Evolutionary conservation across 176 grass and related monocot species (phyloP), one percentile per base, ranked within the genome.

Genomic region (Musa troglodytarum): DNA sequence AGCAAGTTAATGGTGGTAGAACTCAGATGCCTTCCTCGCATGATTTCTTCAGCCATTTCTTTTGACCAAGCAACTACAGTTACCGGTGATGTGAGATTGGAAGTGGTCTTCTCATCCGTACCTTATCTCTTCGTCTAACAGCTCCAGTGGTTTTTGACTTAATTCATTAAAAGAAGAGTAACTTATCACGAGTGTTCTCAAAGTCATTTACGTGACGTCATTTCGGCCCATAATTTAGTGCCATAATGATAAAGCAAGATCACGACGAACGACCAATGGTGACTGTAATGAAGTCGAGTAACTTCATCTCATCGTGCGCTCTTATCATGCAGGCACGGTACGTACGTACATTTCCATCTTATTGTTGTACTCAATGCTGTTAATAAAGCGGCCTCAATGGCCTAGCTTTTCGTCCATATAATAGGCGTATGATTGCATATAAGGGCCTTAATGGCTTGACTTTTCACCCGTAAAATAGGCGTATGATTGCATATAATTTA

Each of bases 401-500:
- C 28, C 50, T 52, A 11, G 43, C 11, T 66, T 53, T 66, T 65
- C 62, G 52, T n/a, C 49, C 15, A 67, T 78, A 78, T 43, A 78
- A 68, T 68, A 68, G 11, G 16, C 2, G 14, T 16, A 68, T 78
- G 64, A 78, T 78, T 78, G 63, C 49, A 66, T 68, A 78, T 68
- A 17, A 68, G 11, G 21, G 12, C 19, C 71, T 25, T 23, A 68
- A 3, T 68, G 29, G 29, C 28, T 50, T 25, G 19, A 49, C 11
- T 53, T 53, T 66, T 65, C 62, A 25, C 7, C 20, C 15, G 54
- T 78, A 78, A 43, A 78, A 68, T 68, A 68, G 12, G 16, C 2
- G 14, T 16, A 68, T 78, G 64, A 78, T 78, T 78, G 63, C 49
- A 66, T 68, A 78, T 68, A 49, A 68, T 12, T 25, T 50, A 21